phyloP scores from a whole-genome alignment of 306 rosid genomes.

The Glycine tomentella region DNA sequence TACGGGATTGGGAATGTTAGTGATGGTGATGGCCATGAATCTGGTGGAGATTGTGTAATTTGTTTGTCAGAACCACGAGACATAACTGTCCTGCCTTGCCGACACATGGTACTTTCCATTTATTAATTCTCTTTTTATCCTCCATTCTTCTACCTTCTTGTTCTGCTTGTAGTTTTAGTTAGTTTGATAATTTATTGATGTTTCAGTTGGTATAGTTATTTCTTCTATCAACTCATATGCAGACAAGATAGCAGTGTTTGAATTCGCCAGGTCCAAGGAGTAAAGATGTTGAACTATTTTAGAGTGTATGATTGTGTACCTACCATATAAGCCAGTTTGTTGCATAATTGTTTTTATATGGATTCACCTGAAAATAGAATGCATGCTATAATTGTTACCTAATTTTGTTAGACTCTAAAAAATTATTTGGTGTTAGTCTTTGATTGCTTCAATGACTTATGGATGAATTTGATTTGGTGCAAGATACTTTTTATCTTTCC shows the following conservation, averaged over 20 bases:
- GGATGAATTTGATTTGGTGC: not conserved
- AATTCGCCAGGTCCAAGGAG: no score
- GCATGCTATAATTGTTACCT: not conserved
- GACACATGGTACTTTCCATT: constrained; percentile 19
- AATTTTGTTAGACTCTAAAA: not conserved
- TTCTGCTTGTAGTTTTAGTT: not conserved
- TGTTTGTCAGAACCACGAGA: constrained; percentile 19
- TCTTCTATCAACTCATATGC: no score
- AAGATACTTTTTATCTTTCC: not conserved
- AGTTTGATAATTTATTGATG: not conserved
- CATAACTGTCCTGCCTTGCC: not conserved
- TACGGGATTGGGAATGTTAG: not conserved
- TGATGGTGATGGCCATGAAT: not conserved
- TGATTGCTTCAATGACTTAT: constrained; percentile 13
- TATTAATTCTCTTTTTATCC: not conserved
- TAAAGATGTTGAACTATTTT: no score
- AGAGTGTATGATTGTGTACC: not conserved
- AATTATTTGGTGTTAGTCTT: not conserved
- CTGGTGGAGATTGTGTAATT: not conserved
- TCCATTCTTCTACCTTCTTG: not conserved
- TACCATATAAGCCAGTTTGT: not conserved
- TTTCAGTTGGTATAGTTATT: not conserved
- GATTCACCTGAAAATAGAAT: not conserved
- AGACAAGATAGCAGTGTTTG: no score
- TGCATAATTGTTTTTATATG: not conserved